A percentile compares a stretch with the other conserved stretches of the same genome.
These are phyloP conservation scores for Globisporangium canariense DNA, from an alignment of 352 stramenopile species.

Conservation along the genomic window DNA sequence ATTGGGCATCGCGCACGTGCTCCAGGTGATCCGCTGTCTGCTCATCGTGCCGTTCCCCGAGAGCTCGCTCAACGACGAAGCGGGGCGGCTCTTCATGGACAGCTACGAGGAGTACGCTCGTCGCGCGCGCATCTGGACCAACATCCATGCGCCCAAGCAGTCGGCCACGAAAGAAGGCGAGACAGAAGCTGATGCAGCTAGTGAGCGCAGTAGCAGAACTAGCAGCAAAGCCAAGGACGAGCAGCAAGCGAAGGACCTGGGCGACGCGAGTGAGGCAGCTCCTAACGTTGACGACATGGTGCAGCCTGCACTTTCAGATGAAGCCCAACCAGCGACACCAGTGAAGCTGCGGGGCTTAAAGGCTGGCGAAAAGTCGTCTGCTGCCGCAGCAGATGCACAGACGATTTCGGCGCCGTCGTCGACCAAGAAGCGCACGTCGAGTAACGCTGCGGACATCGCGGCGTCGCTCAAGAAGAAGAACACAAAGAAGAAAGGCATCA, in stretches of 20 bases:
- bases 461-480: constrained; percentile 60
- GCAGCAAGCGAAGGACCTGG: neutral
- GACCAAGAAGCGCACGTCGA: constrained; percentile 48
- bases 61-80: constrained; percentile 98
- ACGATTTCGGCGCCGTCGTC: constrained; percentile 18
- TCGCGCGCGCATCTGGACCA: constrained; percentile 87
- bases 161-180: constrained; percentile 20
- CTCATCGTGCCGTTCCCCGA: constrained; percentile 99
- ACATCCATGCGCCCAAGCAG: constrained; percentile 83
- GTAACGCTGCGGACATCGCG: constrained; percentile 21
- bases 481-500: constrained; percentile 70
- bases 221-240: constrained; percentile 9
- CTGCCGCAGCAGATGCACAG: neutral
- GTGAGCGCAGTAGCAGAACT: neutral
- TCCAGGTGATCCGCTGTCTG: constrained; percentile 98
- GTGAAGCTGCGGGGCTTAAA: constrained; percentile 4
- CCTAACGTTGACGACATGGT: neutral
- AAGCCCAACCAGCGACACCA: constrained; percentile 2
- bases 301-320: neutral
- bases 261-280: neutral
- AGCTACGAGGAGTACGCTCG: constrained; percentile 97
- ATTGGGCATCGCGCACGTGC: constrained; percentile 95
- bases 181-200: neutral
- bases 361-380: neutral
- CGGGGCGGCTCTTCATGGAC: constrained; percentile 98